A percentile compares a stretch with the other conserved stretches of the same genome.
Evolutionary conservation across 139 green algal species (phyloP).

Genomic region (Haematococcus lacustris): DNA sequence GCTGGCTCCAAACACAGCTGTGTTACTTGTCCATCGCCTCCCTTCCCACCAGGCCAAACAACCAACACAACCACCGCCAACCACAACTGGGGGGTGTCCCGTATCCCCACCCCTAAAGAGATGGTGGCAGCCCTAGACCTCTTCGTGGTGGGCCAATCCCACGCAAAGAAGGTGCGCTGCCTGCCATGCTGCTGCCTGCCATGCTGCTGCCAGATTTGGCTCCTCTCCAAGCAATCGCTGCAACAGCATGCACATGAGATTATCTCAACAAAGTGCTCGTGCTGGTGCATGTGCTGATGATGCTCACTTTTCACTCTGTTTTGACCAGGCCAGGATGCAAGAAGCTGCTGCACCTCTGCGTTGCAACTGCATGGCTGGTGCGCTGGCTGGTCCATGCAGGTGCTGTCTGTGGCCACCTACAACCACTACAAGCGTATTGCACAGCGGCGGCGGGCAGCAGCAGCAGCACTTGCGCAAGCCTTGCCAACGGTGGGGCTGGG

Average conservation of each 20-base stretch:
- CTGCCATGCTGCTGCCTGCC: conserved; percentile 49
- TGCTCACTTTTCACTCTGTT: neutral
- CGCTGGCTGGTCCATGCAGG: conserved; percentile 6
- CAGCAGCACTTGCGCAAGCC: too few relatives aligned
- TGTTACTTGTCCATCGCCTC: too few relatives aligned
- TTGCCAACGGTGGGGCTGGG: too few relatives aligned
- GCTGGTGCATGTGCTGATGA: neutral
- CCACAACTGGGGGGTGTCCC: conserved; percentile 17
- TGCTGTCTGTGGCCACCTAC: conserved; percentile 77
- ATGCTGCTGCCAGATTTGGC: conserved; percentile 33
- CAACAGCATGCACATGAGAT: neutral
- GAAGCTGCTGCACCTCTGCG: neutral
- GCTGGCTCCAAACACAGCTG: too few relatives aligned
- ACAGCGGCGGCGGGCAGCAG: conserved; percentile 28
- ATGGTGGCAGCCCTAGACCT: conserved; percentile 66
- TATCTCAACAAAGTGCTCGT: neutral
- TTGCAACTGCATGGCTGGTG: neutral
- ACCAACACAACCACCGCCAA: conserved; percentile 15
- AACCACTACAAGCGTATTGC: conserved; percentile 84
- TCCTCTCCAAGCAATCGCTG: neutral
- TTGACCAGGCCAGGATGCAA: too few relatives aligned
- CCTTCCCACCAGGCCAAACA: too few relatives aligned
- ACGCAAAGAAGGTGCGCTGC: conserved; percentile 71
- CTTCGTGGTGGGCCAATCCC: conserved; percentile 70
- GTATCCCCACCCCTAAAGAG: conserved; percentile 59